Evolutionary conservation across 768 basidiomycete species (phyloP), one percentile per base, ranked within the genome.

Genomic region (Royoungia palumana): DNA sequence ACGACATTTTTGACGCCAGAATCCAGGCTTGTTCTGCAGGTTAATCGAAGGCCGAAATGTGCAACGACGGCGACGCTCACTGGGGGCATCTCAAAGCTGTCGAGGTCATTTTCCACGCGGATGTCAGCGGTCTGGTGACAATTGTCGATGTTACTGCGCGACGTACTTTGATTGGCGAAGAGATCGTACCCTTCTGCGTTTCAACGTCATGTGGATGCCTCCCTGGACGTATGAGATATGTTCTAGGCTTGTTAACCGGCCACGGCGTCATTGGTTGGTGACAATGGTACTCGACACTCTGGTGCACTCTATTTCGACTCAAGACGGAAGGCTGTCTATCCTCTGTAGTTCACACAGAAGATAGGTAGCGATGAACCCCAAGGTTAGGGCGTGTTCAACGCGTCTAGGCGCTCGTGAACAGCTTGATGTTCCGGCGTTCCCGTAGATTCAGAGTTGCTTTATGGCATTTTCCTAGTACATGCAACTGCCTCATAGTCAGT

Each of bases 381-480:
- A 58, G 59, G 61, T 27, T 41, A 27, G n/a, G 35, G 56, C 46
- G 47, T 55, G 59, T 50, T 41, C 14, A n/a, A n/a, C n/a, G n/a
- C n/a, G n/a, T n/a, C n/a, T n/a, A n/a, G n/a, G 51, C 61, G 54
- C 51, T 45, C 58, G 49, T 51, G 4, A 24, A 27, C 8, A 30
- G 12, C n/a, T 40, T 3, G 51, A 24, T 17, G 28, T 16, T 32
- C 14, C 14, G 16, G 6, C 14, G 52, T 17, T n/a, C 19, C 14
- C 30, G n/a, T 22, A 22, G 12, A 27, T 16, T 11, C 32, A 28
- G 34, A 41, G 28, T 46, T 6, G 20, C 14, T 17, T 49, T 44
- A 52, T 42, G 50, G 32, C 42, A 55, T 44, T 34, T 39, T 44
- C 24, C 41, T 44, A 35, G 28, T 34, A n/a, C 59, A 52, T 50